Base-by-base conservation (phyloP, 1,284 basidiomycete genomes). In the Melampsora occidentalis region DNA sequence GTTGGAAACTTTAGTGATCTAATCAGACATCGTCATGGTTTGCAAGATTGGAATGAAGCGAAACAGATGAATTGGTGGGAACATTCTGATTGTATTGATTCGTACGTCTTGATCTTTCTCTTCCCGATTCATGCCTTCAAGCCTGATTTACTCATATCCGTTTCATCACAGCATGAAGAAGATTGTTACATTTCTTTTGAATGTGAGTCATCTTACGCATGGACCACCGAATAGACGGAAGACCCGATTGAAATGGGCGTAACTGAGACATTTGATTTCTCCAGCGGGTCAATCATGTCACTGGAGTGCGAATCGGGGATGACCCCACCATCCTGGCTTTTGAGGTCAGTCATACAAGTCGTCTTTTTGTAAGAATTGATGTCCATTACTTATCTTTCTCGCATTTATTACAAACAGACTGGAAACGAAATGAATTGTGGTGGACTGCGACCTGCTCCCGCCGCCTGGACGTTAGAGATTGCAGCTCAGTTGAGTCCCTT, bases 311-410 rank as follows among this genome's bases (percentile, higher is more conserved):
- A 7, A 82, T 82, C 48, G 80, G 80, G 0, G 80, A 82, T 42
- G 82, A 83, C 72, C 80, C 82, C 9, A 79, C 80, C 0, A 80
- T 83, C 57, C 77, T 82, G 28, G 81, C 81, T 4, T 82, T 81
- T 79, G 82, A 83, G 76, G 82, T 81, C 0, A 79, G 78, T 78
- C 2, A 28, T 39, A 28, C 10, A 63, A 63, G 9, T 42, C 18
- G 7, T 31, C 14, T 33, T 9, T 39, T 39, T n/a, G 39, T n/a
- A 59, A 59, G 3, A n/a, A 3, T 12, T 59, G 16, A 7, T 25
- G 22, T n/a, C 31, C 1, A 59, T 59, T 25, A 7, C 31, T 59
- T 57, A 14, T 3, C 18, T 31, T 33, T 63, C 4, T 31, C 5
- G 10, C 1, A 35, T 31, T 16, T 33, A 2, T 63, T 22, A n/a